Evolutionary conservation across 768 basidiomycete genomes (phyloP).

Genomic region (Cystobasidium ongulense): DNA sequence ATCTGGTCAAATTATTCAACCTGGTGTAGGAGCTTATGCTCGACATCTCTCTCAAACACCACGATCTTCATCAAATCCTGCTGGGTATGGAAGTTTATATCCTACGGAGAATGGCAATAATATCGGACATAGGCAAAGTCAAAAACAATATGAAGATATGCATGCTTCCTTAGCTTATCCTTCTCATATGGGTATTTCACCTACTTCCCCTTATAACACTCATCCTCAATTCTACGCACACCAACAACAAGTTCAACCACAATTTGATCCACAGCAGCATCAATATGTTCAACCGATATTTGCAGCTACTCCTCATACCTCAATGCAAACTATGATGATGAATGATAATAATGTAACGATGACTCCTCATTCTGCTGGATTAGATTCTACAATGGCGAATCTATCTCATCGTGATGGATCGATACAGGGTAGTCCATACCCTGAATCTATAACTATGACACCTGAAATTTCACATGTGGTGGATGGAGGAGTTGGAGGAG

Average conservation of each 20-base stretch:
- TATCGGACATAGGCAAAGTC: background rate
- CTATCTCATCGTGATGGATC: background rate
- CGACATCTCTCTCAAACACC: too few species aligned
- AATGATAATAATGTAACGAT: background rate
- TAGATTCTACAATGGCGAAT: background rate
- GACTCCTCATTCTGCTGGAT: background rate
- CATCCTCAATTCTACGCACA: background rate
- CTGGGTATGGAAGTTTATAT: background rate
- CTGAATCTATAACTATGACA: background rate
- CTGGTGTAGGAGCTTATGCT: background rate
- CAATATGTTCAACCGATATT: background rate
- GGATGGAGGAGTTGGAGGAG: too few species aligned
- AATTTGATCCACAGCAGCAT: background rate
- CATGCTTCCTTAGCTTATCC: background rate
- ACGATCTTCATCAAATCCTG: background rate
- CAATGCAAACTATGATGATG: background rate
- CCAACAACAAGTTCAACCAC: background rate
- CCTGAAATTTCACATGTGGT: background rate
- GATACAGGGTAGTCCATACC: background rate
- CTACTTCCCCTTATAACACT: background rate
- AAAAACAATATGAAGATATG: background rate
- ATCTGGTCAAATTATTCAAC: background rate
- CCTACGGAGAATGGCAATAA: background rate
- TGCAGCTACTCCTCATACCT: background rate
- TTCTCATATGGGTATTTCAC: background rate